Evolutionary conservation across 2,329 filamentous ascomycete species (phyloP).

Genomic region (Pyricularia grisea): DNA sequence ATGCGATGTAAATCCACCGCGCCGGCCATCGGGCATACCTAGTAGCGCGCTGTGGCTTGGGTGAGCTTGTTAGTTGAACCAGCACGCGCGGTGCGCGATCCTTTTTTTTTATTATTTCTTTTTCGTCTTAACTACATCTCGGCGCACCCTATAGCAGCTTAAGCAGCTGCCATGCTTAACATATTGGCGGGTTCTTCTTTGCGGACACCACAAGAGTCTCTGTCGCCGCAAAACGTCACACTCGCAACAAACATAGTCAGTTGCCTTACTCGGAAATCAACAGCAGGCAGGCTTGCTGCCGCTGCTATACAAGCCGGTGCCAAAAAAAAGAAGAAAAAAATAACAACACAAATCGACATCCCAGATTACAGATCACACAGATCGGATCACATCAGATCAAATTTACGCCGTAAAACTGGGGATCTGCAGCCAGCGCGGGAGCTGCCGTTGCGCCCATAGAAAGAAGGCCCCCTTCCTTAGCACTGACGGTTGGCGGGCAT

Average conservation of each 20-base stretch:
- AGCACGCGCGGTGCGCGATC: neutral
- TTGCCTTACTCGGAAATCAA: neutral
- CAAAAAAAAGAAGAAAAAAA: too few relatives aligned
- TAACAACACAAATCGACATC: neutral
- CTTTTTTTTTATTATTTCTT: neutral
- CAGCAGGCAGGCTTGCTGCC: too few relatives aligned
- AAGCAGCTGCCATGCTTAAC: neutral
- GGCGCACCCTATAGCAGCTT: neutral
- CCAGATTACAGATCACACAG: neutral
- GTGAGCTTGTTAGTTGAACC: neutral
- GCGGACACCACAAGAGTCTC: neutral
- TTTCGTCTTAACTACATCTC: neutral
- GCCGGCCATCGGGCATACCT: neutral
- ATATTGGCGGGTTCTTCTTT: neutral
- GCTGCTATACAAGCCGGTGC: neutral
- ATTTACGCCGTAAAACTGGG: neutral
- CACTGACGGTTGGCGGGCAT: neutral
- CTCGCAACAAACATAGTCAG: neutral
- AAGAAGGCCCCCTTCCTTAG: neutral
- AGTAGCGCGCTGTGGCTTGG: neutral
- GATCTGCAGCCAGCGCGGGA: neutral
- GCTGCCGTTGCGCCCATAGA: too few relatives aligned
- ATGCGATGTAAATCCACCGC: neutral
- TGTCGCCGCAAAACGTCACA: neutral
- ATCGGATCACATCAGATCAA: neutral